Base-by-base conservation (phyloP, 129 eudicot genomes). In the Artemisia argyi region DNA sequence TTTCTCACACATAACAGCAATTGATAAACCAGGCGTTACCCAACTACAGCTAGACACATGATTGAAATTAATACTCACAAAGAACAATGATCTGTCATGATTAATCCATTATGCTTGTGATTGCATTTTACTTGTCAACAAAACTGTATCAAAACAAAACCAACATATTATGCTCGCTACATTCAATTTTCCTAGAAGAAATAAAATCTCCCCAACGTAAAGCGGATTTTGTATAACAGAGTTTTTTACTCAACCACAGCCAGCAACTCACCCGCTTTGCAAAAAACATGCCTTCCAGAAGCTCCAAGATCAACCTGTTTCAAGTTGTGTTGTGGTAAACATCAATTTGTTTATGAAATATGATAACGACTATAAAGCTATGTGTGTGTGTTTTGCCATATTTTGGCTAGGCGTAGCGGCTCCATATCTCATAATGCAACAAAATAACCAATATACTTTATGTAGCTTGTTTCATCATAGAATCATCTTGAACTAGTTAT, bases 231-330 rank as follows among this genome's bases (percentile, higher is more conserved):
- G n/a, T 22, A 6, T 50, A 8, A 20, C 2, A 39, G n/a, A 10
- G 22, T 26, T 12, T 10, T 64, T 77, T 86, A 94, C 88, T 90
- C 99, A 6, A 95, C 96, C 42, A 86, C 89, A 7, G 97, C 99
- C 80, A 95, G 73, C 78, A 90, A 81, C 51, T 95, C 99, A 35
- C 84, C 85, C 2, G 85, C 97, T 76, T 88, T 95, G 76, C 93
- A 88, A 84, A 95, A 95, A 61, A 88, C 83, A 68, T 95, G 99
- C 78, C 83, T 79, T 57, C 78, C 84, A 3, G 82, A 84, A 3
- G 91, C 74, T 64, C 97, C 99, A 73, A 95, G 76, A 64, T 90
- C 99, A 79, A 95, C 96, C 97, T 92, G 86, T 76, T 44, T 68
- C 70, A 71, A 60, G 5, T n/a, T 11, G 12, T 4, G 26, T 53